A percentile compares a stretch with the other conserved stretches of the same genome.
phyloP scores from a whole-genome alignment of 768 basidiomycete species.

The Tricholoma saponaceum region DNA sequence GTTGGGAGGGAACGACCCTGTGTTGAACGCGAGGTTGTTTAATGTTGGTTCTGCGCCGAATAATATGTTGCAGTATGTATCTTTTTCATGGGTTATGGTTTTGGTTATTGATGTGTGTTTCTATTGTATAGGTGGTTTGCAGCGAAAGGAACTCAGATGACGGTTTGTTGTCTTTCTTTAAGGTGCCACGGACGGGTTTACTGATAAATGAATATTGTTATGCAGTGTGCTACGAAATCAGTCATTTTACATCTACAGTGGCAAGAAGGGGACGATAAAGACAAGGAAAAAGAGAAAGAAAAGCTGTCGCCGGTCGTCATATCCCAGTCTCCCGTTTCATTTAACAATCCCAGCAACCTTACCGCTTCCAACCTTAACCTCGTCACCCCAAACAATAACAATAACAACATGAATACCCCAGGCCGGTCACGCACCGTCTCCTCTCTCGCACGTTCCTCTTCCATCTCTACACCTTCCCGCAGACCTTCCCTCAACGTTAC shows the following conservation, averaged over 20 bases:
- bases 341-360: slow-evolving; percentile 19
- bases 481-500: slow-evolving; percentile 32
- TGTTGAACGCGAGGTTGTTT: slow-evolving; percentile 61
- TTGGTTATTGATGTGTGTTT: not conserved
- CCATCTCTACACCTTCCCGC: slow-evolving; percentile 39
- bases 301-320: slow-evolving; percentile 12
- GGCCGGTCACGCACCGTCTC: slow-evolving; percentile 39
- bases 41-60: slow-evolving; percentile 80
- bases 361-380: not conserved
- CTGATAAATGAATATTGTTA: not conserved
- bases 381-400: not conserved
- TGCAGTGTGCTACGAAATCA: slow-evolving; percentile 83
- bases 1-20: slow-evolving; percentile 63
- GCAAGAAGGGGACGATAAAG: slow-evolving; percentile 55
- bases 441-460: slow-evolving; percentile 49
- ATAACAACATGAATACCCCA: not conserved
- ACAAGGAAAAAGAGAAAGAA: slow-evolving; percentile 11
- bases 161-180: slow-evolving; percentile 46
- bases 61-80: slow-evolving; percentile 77
- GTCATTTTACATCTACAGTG: slow-evolving; percentile 83
- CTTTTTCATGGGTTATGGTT: not conserved
- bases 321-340: slow-evolving; percentile 16
- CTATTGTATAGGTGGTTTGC: slow-evolving; percentile 70
- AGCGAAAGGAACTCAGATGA: slow-evolving; percentile 87
- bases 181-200: too few species aligned